Evolutionary conservation across 352 stramenopile genomes (phyloP), one percentile per base, ranked within the genome.

Genomic region (Phytopythium boreale): DNA sequence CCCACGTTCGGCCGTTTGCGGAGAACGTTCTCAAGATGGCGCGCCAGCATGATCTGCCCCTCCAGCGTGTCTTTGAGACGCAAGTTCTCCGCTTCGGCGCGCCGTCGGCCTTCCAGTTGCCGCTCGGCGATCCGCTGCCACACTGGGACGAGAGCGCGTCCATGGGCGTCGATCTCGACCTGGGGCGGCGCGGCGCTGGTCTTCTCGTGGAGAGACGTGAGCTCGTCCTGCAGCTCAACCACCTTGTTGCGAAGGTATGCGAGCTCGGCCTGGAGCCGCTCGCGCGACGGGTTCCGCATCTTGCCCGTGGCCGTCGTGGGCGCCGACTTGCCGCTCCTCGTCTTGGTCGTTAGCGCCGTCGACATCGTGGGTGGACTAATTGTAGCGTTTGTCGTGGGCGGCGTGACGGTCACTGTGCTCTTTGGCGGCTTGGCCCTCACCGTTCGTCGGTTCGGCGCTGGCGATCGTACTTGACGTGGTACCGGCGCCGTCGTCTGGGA

Each of bases 101-200:
- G 66, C 11, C 70, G 52, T 9, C 70, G 70, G 15, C 67, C 65
- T 41, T 71, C 61, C 10, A 72, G 68, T 53, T 89, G 80, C 14
- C 80, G 70, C 41, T 82, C 69, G 19, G 77, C 77, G 22, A 87
- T 78, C 15, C 76, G 72, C 19, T 76, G 69, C 80, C 80, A 89
- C 53, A 87, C 71, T 52, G 61, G 63, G 47, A 62, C 65, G 57
- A 52, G 22, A 6, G 69, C 63, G n/a, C 56, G 34, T 17, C 36
- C 56, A 15, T 59, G 62, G 55, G 50, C 57, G 27, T 67, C 61
- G 20, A 59, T 63, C 37, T 37, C 56, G 3, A 51, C 4, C 10
- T 50, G 20, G 2, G 39, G 2, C 24, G 24, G 14, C 39, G 39
- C n/a, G 10, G 24, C 15, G 47, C 22, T 17, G 24, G n/a, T 36